Percentiles rank a stretch among this genome's conserved stretches.
Evolutionary conservation across 768 basidiomycete species (phyloP).

Genomic region (Boletus barrowsii): DNA sequence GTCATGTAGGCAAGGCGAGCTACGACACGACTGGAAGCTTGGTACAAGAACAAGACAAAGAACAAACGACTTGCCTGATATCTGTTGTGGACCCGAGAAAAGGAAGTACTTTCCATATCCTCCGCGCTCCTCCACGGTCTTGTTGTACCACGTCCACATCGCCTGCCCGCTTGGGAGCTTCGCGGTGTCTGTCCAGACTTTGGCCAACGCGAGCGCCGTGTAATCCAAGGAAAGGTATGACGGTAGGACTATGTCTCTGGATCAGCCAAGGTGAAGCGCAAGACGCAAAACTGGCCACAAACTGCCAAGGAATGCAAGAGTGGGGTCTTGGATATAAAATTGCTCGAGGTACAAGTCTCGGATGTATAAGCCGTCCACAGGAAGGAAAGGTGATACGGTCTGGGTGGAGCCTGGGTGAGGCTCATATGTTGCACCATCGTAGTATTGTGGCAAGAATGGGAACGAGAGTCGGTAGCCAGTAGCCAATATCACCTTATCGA

Average conservation of each 20-base stretch:
- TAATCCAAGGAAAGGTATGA: not conserved
- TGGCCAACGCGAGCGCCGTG: constrained; percentile 7
- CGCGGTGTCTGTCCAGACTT: constrained; percentile 13
- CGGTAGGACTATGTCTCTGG: not conserved
- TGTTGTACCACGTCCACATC: constrained; percentile 2
- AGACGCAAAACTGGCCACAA: not conserved
- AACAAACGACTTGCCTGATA: not conserved
- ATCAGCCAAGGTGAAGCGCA: not conserved
- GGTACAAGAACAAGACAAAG: not conserved
- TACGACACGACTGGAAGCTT: not conserved
- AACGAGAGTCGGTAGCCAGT: constrained; percentile 14
- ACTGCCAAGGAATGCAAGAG: constrained; percentile 11
- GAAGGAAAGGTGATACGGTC: constrained; percentile 7
- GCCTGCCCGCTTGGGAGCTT: constrained; percentile 4
- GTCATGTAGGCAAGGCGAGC: not conserved
- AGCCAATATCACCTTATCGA: constrained; percentile 11
- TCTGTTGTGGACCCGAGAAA: not conserved
- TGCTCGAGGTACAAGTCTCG: constrained; percentile 15
- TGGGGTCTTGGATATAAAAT: constrained; percentile 14
- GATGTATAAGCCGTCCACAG: constrained; percentile 3
- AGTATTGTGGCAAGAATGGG: constrained; percentile 17
- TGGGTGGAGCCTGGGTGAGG: not conserved
- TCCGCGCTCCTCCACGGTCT: constrained; percentile 6
- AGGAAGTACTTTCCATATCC: constrained; percentile 10
- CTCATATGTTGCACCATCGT: constrained; percentile 4